Evolutionary conservation across 75 land plant genomes (phyloP).

Genomic region (Picea sitchensis): DNA sequence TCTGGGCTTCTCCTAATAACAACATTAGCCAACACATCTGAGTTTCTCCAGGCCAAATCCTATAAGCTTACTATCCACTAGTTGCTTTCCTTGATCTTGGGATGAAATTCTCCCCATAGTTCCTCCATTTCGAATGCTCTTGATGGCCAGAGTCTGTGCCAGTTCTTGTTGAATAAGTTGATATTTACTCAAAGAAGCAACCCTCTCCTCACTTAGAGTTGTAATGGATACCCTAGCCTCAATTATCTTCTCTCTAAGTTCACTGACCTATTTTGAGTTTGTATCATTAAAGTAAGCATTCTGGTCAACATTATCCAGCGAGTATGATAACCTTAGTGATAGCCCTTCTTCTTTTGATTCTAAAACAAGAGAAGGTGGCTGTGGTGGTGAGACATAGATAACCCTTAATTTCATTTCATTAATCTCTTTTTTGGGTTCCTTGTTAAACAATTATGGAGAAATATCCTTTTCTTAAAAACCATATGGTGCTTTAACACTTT

Average conservation of each 20-base stretch:
- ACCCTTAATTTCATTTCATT: constrained; percentile 66
- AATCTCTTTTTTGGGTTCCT: constrained; percentile 57
- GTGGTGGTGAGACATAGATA: constrained; percentile 66
- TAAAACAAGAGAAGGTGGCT: constrained; percentile 76
- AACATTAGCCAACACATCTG: too few species aligned
- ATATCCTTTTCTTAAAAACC: too few species aligned
- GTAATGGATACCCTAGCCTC: constrained; percentile 2
- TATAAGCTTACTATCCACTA: too few species aligned
- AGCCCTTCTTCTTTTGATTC: constrained; percentile 68
- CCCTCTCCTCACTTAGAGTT: constrained; percentile 1
- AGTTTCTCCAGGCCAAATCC: too few species aligned
- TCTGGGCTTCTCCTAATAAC: too few species aligned
- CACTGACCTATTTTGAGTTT: constrained; percentile 13
- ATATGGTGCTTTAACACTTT: too few species aligned
- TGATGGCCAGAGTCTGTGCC: not conserved
- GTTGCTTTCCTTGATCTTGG: too few species aligned
- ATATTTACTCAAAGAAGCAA: constrained; percentile 2
- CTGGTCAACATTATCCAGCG: constrained; percentile 23
- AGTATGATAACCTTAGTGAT: constrained; percentile 45
- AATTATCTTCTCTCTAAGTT: constrained; percentile 25
- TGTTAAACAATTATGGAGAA: constrained; percentile 35
- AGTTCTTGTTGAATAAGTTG: constrained; percentile 9
- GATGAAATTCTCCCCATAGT: too few species aligned
- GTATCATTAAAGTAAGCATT: constrained; percentile 9
- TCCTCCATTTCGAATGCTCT: too few species aligned